Evolutionary conservation across 768 basidiomycete species (phyloP).

Genomic region (Cystofilobasidium ferigula): DNA sequence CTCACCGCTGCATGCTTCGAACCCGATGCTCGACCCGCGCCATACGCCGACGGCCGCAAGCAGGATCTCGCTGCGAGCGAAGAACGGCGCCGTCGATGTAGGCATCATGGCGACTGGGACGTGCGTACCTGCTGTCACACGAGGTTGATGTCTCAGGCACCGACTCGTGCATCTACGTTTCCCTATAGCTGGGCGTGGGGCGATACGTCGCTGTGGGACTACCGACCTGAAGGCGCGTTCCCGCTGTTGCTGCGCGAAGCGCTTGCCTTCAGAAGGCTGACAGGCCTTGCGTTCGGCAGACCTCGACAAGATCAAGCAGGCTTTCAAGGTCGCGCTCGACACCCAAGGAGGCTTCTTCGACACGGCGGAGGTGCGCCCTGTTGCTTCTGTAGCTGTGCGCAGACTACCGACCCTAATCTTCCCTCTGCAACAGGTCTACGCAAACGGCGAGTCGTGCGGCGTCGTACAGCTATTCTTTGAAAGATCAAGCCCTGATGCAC

Average conservation of each 20-base stretch:
- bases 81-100: neutral
- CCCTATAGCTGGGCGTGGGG: constrained; percentile 12
- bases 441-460: constrained; percentile 2
- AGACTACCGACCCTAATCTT: neutral
- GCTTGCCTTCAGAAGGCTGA: neutral
- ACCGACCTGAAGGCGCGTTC: neutral
- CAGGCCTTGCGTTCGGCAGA: neutral
- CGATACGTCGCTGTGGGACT: constrained; percentile 7
- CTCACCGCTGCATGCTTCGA: neutral
- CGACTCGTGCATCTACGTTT: neutral
- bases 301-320: constrained; percentile 8
- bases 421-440: neutral
- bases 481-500: neutral
- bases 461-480: neutral
- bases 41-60: neutral
- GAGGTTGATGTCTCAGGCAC: too few relatives aligned
- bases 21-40: neutral
- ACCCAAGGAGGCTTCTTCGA: constrained; percentile 17
- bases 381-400: neutral
- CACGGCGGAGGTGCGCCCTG: constrained; percentile 2
- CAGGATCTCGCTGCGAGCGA: neutral
- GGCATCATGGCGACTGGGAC: constrained; percentile 6
- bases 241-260: too few relatives aligned
- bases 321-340: neutral
- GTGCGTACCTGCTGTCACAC: neutral